Percentiles rank a stretch among this genome's conserved stretches.
Conservation (phyloP, 768 basidiomycete species). For the Rhizopogon vesiculosus region DNA sequence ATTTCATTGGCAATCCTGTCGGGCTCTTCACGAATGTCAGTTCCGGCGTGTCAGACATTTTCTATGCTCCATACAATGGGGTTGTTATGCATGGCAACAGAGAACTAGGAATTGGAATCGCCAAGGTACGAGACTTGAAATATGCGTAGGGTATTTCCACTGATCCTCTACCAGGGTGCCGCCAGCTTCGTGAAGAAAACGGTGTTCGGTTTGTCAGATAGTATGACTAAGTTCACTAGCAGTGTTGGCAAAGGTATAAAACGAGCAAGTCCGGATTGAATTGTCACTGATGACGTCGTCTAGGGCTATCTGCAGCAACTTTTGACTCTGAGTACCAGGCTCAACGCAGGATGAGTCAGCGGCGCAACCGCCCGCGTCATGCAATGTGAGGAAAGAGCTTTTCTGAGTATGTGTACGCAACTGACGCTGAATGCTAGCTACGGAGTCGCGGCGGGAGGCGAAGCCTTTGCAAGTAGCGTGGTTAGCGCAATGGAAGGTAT, state of each 20-base stretch:
- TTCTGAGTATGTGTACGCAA: background rate
- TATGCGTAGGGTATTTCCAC: background rate
- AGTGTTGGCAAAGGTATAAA: constrained; percentile 88
- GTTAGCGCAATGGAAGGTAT: constrained; percentile 97
- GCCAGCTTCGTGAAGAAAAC: constrained; percentile 99
- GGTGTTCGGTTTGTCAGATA: constrained; percentile 93
- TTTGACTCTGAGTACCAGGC: constrained; percentile 96
- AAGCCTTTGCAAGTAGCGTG: constrained; percentile 89
- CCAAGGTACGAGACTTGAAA: constrained; percentile 53
- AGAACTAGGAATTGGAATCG: constrained; percentile 91
- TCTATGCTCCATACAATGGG: constrained; percentile 97
- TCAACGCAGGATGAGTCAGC: constrained; percentile 79
- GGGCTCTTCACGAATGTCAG: constrained; percentile 98
- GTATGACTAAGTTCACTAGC: constrained; percentile 96
- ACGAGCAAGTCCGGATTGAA: background rate
- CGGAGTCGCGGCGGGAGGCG: constrained; percentile 93
- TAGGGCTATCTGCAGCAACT: constrained; percentile 93
- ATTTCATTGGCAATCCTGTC: constrained; percentile 94
- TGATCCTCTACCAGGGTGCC: constrained; percentile 62
- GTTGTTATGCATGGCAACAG: constrained; percentile 95
- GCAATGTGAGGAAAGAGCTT: constrained; percentile 60
- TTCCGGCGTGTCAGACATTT: constrained; percentile 96
- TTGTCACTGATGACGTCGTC: background rate
- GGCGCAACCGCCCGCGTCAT: constrained; percentile 93
- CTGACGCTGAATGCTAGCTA: constrained; percentile 46